Evolutionary conservation across 352 stramenopile species (phyloP).

Genomic region (Globisporangium viniferum): DNA sequence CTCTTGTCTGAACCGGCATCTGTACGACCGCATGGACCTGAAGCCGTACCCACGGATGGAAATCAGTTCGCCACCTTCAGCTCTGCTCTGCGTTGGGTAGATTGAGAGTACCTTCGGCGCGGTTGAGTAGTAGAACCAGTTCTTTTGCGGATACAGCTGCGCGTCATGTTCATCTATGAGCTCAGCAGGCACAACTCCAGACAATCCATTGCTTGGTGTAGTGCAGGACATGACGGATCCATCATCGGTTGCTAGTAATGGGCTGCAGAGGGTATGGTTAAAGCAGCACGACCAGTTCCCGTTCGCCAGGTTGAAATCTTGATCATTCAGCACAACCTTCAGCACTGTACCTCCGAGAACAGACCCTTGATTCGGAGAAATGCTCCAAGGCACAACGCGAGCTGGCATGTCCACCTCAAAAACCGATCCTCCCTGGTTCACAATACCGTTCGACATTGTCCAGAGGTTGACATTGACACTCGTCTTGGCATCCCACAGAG

Average conservation of each 20-base stretch:
- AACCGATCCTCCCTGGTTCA: conserved; percentile 3
- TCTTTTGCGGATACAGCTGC: conserved; percentile 10
- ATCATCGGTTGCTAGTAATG: conserved; percentile 7
- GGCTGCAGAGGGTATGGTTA: conserved; percentile 20
- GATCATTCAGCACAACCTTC: background rate
- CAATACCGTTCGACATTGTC: conserved; percentile 17
- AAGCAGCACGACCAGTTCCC: conserved; percentile 40
- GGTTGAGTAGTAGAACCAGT: conserved; percentile 36
- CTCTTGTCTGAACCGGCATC: conserved; percentile 30
- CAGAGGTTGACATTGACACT: conserved; percentile 28
- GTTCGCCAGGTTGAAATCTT: background rate
- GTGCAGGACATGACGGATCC: conserved; percentile 11
- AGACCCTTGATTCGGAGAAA: conserved; percentile 23
- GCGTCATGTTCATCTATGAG: conserved; percentile 9
- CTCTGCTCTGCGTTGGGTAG: conserved; percentile 16
- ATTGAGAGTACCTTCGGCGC: conserved; percentile 25
- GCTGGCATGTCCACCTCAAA: conserved; percentile 7
- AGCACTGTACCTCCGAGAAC: conserved; percentile 14
- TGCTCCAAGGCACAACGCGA: conserved; percentile 17
- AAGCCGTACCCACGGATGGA: conserved; percentile 29
- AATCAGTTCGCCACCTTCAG: conserved; percentile 24
- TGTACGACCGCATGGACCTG: conserved; percentile 12
- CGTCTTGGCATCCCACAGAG: conserved; percentile 17
- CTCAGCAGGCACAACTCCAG: conserved; percentile 23
- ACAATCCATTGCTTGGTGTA: conserved; percentile 14